Conservation (phyloP, 2,329 filamentous ascomycete genomes). For the Penicillium sp. region DNA sequence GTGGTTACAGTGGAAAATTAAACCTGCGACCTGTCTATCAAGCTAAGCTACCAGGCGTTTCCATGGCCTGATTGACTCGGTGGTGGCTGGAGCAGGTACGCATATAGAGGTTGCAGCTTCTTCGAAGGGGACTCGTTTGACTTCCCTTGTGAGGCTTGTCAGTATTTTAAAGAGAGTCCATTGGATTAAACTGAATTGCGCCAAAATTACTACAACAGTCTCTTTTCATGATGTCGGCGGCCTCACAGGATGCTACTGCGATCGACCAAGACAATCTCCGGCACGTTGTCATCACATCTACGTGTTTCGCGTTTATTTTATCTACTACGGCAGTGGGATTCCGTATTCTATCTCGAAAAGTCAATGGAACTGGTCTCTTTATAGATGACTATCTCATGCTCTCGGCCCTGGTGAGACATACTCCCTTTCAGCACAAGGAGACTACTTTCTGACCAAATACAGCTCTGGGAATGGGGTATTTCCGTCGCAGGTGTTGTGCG, state of each 20-base stretch:
- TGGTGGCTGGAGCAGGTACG: neutral
- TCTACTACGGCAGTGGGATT: conserved; percentile 26
- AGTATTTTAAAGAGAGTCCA: too few relatives aligned
- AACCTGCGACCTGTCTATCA: conserved; percentile 9
- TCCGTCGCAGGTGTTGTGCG: conserved; percentile 27
- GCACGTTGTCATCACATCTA: conserved; percentile 32
- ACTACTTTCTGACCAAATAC: neutral
- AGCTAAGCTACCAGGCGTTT: neutral
- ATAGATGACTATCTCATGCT: conserved; percentile 17
- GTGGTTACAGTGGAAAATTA: conserved; percentile 2
- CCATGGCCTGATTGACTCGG: neutral
- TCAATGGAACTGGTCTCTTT: conserved; percentile 20
- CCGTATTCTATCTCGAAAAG: conserved; percentile 22
- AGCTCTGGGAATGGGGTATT: conserved; percentile 29
- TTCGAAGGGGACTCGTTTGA: too few relatives aligned
- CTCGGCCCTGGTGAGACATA: conserved; percentile 14
- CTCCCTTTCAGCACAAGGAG: neutral
- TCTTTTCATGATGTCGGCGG: conserved; percentile 9
- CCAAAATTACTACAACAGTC: neutral
- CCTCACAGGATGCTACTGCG: conserved; percentile 13
- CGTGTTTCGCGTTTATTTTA: conserved; percentile 26
- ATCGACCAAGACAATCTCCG: conserved; percentile 26
- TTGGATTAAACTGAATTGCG: neutral
- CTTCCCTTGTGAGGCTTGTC: too few relatives aligned
- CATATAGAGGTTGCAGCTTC: conserved; percentile 4